Evolutionary conservation across 2,329 filamentous ascomycete genomes (phyloP).

Genomic region (Exserohilum rostratum): DNA sequence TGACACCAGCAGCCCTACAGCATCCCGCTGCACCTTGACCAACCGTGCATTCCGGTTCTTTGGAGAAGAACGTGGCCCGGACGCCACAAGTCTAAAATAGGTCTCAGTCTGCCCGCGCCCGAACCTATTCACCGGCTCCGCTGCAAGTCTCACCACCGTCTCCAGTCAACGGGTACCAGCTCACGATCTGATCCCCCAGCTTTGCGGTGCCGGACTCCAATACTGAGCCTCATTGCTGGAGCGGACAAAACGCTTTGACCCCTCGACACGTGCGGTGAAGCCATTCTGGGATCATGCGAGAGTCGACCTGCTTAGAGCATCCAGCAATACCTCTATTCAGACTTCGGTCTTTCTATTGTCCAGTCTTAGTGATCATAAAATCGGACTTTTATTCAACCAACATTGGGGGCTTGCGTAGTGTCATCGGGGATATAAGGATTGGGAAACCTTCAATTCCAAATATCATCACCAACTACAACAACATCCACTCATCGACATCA

Average conservation of each 20-base stretch:
- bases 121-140: conserved; percentile 24
- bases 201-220: conserved; percentile 17
- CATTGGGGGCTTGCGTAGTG: conserved; percentile 17
- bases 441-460: conserved; percentile 7
- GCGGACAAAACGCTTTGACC: conserved; percentile 27
- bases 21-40: conserved; percentile 27
- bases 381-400: conserved; percentile 13
- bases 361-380: conserved; percentile 23
- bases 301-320: conserved; percentile 32
- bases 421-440: conserved; percentile 33
- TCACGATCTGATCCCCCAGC: conserved; percentile 12
- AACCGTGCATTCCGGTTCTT: conserved; percentile 18
- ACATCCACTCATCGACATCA: conserved; percentile 8
- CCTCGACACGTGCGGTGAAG: conserved; percentile 24
- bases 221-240: conserved; percentile 13
- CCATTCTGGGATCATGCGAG: conserved; percentile 33
- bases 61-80: conserved; percentile 21
- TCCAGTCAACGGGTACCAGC: conserved; percentile 21
- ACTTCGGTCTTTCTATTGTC: conserved; percentile 30
- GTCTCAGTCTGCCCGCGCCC: conserved; percentile 25
- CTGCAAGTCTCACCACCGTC: conserved; percentile 26
- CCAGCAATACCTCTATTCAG: conserved; percentile 25
- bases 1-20: conserved; percentile 44
- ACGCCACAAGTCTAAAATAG: conserved; percentile 42
- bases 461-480: conserved; percentile 17